These are phyloP conservation scores for Leptographium radiaticola DNA, from an alignment of 2,329 filamentous ascomycete species.

Conservation along the genomic window DNA sequence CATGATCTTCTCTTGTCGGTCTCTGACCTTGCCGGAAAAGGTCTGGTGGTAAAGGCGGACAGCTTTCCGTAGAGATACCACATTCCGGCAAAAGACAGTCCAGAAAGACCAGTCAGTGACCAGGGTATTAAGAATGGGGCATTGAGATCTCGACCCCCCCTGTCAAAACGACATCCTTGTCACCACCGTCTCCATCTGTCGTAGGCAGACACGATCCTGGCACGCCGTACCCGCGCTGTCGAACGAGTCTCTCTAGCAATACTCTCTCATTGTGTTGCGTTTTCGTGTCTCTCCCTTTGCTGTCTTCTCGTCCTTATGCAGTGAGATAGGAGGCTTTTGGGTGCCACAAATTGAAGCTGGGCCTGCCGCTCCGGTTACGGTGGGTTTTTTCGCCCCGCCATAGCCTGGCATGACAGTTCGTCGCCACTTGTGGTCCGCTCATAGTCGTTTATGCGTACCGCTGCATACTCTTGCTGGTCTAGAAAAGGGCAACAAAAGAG, in stretches of 20 bases:
- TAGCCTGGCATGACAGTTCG: too few relatives aligned
- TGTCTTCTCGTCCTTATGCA: neutral
- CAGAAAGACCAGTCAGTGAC: neutral
- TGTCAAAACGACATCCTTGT: slow-evolving; percentile 3
- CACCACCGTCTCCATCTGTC: slow-evolving; percentile 3
- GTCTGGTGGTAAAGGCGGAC: neutral
- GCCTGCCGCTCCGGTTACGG: neutral
- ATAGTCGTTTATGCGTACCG: too few relatives aligned
- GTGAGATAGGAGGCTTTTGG: neutral
- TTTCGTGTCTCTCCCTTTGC: neutral
- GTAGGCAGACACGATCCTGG: neutral
- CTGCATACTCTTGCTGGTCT: too few relatives aligned
- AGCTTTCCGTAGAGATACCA: neutral
- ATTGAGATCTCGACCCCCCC: neutral
- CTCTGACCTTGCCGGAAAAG: neutral
- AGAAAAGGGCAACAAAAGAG: too few relatives aligned
- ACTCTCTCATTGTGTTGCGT: neutral
- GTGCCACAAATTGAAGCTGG: neutral
- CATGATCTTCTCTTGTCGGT: neutral
- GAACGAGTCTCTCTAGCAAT: neutral
- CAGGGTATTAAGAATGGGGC: neutral
- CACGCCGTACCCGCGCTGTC: neutral
- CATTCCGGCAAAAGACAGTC: neutral
- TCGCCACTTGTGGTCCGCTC: too few relatives aligned
- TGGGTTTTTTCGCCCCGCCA: too few relatives aligned